These are phyloP conservation scores for Pythium utonaiense DNA, from an alignment of 352 stramenopile species.

Conservation along the genomic window DNA sequence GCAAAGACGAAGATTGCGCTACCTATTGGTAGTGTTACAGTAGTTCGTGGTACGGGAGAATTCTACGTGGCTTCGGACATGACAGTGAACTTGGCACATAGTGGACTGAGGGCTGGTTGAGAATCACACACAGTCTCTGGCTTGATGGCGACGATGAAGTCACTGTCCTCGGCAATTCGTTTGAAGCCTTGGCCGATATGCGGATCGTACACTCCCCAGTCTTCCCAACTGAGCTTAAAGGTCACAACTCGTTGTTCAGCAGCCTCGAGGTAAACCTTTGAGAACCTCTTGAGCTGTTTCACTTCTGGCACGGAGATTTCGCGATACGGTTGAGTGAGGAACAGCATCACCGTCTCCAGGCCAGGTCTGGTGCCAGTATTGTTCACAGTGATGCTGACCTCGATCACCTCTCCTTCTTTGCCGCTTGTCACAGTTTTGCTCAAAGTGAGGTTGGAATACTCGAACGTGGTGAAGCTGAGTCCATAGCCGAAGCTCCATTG, in stretches of 20 bases:
- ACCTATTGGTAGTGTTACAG: too few species aligned
- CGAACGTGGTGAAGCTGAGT: conserved; percentile 70
- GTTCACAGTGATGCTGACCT: conserved; percentile 31
- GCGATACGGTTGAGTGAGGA: conserved; percentile 28
- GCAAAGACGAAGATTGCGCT: background rate
- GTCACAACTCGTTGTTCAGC: conserved; percentile 15
- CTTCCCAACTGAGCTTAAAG: conserved; percentile 22
- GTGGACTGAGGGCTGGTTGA: conserved; percentile 14
- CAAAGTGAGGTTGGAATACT: conserved; percentile 39
- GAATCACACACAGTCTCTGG: conserved; percentile 43
- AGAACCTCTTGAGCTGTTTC: conserved; percentile 80
- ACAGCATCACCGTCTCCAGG: conserved; percentile 34
- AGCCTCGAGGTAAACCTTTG: conserved; percentile 45
- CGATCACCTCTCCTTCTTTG: conserved; percentile 17
- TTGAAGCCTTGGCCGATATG: conserved; percentile 55
- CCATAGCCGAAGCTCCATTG: conserved; percentile 80
- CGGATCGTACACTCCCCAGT: conserved; percentile 47
- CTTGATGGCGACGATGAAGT: conserved; percentile 57
- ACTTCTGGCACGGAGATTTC: conserved; percentile 68
- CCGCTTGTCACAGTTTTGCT: conserved; percentile 26
- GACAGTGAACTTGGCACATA: conserved; percentile 37
- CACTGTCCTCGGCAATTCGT: conserved; percentile 38
- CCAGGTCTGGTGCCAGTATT: conserved; percentile 24
- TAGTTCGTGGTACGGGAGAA: background rate
- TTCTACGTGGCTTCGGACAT: background rate